Conservation (phyloP, 2,329 filamentous ascomycete species). For the Ophiostoma novo-ulmi region DNA sequence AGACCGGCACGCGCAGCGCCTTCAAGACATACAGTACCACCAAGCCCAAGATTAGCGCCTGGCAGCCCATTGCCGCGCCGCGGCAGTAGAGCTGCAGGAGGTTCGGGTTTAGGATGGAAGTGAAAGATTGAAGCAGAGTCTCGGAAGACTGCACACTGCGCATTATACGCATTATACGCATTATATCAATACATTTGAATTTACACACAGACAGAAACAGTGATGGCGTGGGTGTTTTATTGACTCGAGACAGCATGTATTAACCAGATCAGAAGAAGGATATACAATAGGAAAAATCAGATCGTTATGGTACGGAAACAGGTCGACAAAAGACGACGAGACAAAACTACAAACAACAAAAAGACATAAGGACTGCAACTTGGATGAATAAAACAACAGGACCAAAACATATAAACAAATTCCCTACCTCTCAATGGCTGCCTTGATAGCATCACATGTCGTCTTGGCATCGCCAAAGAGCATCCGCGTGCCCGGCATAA, state of each 20-base stretch:
- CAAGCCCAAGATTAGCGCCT: slow-evolving; percentile 36
- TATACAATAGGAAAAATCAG: not conserved
- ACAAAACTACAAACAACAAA: not conserved
- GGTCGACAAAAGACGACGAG: not conserved
- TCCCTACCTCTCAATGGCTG: not conserved
- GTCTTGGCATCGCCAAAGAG: slow-evolving; percentile 84
- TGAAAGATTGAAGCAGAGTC: not conserved
- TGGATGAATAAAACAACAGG: not conserved
- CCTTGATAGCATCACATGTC: slow-evolving; percentile 59
- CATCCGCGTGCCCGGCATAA: slow-evolving; percentile 85
- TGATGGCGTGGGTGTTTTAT: not conserved
- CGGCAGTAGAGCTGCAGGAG: slow-evolving; percentile 27
- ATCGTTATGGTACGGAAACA: too few species aligned
- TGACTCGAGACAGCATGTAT: too few species aligned
- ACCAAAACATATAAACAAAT: not conserved
- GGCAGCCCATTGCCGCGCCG: slow-evolving; percentile 35
- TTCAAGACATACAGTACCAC: slow-evolving; percentile 91
- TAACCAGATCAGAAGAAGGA: too few species aligned
- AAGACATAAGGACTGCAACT: too few species aligned
- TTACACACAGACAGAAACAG: not conserved
- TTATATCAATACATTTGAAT: slow-evolving; percentile 12
- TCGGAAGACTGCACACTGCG: not conserved
- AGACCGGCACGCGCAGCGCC: slow-evolving; percentile 69
- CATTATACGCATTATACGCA: not conserved
- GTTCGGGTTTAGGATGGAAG: too few species aligned